Conservation (phyloP, 352 stramenopile species). For the Phytophthora idaei region DNA sequence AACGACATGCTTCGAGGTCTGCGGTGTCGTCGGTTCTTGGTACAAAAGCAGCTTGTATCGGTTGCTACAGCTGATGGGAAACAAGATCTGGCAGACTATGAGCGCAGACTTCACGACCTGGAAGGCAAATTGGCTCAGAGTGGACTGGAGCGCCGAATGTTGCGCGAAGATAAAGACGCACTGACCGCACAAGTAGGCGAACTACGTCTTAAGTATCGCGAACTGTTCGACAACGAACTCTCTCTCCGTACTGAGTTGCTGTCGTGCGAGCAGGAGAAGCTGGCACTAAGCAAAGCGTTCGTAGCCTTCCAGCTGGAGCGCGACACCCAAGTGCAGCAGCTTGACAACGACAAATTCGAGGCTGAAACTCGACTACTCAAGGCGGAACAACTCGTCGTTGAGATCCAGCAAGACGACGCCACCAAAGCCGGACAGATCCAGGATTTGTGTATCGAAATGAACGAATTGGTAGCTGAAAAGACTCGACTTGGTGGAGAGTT, state of each 20-base stretch:
- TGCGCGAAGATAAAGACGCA: conserved; percentile 63
- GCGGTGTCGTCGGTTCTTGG: conserved; percentile 32
- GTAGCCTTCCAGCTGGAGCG: conserved; percentile 69
- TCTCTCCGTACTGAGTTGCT: conserved; percentile 64
- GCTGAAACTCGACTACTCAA: conserved; percentile 65
- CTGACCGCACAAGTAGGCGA: conserved; percentile 44
- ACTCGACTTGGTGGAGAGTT: conserved; percentile 40
- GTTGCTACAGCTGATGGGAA: background rate
- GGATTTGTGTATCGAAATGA: conserved; percentile 63
- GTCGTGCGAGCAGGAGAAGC: conserved; percentile 67
- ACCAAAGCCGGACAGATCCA: conserved; percentile 63
- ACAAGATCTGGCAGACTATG: conserved; percentile 18
- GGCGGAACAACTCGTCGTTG: conserved; percentile 64
- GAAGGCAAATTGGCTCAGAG: conserved; percentile 47
- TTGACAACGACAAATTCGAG: conserved; percentile 70
- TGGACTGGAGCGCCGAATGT: conserved; percentile 44
- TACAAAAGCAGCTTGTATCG: conserved; percentile 7
- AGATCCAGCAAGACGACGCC: conserved; percentile 64
- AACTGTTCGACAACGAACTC: conserved; percentile 69
- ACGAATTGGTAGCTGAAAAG: conserved; percentile 58
- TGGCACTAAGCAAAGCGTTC: conserved; percentile 69
- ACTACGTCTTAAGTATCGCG: conserved; percentile 61
- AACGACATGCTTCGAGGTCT: conserved; percentile 60
- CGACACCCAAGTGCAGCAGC: conserved; percentile 41
- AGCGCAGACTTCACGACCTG: conserved; percentile 42